Percentiles rank a stretch among this genome's conserved stretches.
Conservation (phyloP, 805 yeast species). For the Groenewaldozyma tartarivorans region DNA sequence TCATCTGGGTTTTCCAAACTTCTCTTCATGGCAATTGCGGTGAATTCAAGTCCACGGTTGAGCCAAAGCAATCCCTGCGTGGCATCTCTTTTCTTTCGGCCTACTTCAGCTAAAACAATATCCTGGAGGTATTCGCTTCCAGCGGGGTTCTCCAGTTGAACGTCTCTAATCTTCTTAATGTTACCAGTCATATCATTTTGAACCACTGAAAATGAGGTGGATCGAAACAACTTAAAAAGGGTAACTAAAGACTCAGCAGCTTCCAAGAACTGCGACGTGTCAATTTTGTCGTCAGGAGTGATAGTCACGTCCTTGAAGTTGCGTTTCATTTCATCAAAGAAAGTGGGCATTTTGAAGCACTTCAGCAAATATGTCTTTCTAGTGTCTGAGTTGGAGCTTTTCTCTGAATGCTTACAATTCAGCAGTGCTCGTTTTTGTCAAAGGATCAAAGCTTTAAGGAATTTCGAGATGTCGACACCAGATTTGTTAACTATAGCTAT, state of each 20-base stretch:
- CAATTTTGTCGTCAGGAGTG: conserved; percentile 46
- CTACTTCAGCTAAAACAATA: conserved; percentile 62
- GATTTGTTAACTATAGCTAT: no score
- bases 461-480: no score
- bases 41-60: conserved; percentile 70
- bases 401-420: no score
- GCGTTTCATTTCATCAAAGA: conserved; percentile 68
- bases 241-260: conserved; percentile 79
- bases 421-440: no score
- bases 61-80: conserved; percentile 90
- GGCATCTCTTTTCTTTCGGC: conserved; percentile 59
- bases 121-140: conserved; percentile 64
- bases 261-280: conserved; percentile 67
- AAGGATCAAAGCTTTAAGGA: no score
- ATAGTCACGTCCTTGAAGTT: conserved; percentile 71
- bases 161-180: conserved; percentile 60
- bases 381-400: no score
- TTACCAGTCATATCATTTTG: conserved; percentile 86
- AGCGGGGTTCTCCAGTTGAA: conserved; percentile 56
- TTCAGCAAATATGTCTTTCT: no score
- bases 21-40: conserved; percentile 83
- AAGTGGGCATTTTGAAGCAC: conserved; percentile 43
- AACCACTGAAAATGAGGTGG: conserved; percentile 76
- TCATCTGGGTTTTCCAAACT: conserved; percentile 50
- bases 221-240: conserved; percentile 74